These are phyloP conservation scores for Lasiosphaeriaceae sp. DNA, from an alignment of 495 filamentous ascomycete species.

Conservation along the genomic window DNA sequence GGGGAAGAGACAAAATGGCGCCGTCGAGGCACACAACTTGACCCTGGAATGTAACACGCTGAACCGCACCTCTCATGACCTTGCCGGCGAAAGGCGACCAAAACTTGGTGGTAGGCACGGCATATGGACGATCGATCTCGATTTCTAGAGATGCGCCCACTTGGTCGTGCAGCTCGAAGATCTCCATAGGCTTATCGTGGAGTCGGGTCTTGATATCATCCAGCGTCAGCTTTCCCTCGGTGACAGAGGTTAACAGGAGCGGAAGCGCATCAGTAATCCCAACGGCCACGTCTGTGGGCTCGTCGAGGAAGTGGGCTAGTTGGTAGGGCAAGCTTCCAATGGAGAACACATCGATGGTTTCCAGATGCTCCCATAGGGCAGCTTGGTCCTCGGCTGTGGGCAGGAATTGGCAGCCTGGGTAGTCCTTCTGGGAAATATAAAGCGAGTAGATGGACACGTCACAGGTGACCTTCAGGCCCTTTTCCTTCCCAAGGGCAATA, in stretches of 20 bases:
- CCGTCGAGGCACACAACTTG: conserved; percentile 77
- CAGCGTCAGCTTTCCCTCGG: conserved; percentile 68
- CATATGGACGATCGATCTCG: conserved; percentile 66
- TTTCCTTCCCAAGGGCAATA: conserved; percentile 76
- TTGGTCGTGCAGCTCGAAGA: conserved; percentile 86
- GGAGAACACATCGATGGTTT: conserved; percentile 78
- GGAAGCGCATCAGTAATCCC: conserved; percentile 77
- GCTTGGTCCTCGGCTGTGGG: conserved; percentile 69
- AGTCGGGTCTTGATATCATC: conserved; percentile 69
- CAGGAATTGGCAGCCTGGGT: conserved; percentile 62
- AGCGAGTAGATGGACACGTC: conserved; percentile 80
- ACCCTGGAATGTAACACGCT: conserved; percentile 74
- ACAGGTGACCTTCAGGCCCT: conserved; percentile 79
- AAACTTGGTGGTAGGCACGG: conserved; percentile 46
- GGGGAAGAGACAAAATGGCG: conserved; percentile 49
- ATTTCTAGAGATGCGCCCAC: conserved; percentile 69
- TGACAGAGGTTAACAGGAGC: conserved; percentile 72
- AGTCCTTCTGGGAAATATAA: conserved; percentile 73
- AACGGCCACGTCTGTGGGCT: conserved; percentile 48
- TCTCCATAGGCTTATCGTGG: conserved; percentile 78
- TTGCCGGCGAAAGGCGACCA: conserved; percentile 79
- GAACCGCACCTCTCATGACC: conserved; percentile 66
- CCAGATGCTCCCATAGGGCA: conserved; percentile 74
- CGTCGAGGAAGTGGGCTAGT: conserved; percentile 56
- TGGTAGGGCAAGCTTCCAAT: conserved; percentile 81